phyloP scores from a whole-genome alignment of 2,329 filamentous ascomycete species.

The Mycosphaerella sp. region DNA sequence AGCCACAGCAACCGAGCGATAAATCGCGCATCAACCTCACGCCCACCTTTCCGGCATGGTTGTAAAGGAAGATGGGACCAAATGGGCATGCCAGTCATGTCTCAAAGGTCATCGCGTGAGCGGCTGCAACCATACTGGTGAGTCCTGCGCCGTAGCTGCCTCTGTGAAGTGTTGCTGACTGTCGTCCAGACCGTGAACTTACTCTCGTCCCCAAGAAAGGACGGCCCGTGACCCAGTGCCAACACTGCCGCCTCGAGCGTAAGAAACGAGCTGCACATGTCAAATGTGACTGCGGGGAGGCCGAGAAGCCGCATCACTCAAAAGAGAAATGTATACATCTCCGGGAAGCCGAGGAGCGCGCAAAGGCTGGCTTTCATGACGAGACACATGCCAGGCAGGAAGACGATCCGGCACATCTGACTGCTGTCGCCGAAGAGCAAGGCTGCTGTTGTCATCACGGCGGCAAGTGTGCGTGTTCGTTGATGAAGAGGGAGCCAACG shows the following conservation, averaged over 20 bases:
- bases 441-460: conserved; percentile 52
- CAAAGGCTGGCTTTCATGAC: conserved; percentile 28
- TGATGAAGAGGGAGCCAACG: conserved; percentile 48
- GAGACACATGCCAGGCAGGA: conserved; percentile 19
- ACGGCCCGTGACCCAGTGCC: conserved; percentile 93
- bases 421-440: conserved; percentile 35
- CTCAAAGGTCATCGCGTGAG: conserved; percentile 97
- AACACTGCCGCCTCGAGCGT: conserved; percentile 91
- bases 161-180: background rate
- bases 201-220: conserved; percentile 97
- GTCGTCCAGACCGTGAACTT: conserved; percentile 68
- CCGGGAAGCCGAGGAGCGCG: conserved; percentile 33
- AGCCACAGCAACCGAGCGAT: conserved; percentile 2
- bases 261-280: conserved; percentile 92
- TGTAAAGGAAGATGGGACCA: conserved; percentile 66
- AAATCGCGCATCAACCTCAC: conserved; percentile 14
- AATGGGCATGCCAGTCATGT: conserved; percentile 96
- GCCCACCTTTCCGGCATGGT: conserved; percentile 28
- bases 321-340: conserved; percentile 43
- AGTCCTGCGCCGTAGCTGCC: conserved; percentile 37
- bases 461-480: conserved; percentile 53
- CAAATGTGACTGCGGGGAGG: conserved; percentile 91
- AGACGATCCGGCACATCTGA: conserved; percentile 26
- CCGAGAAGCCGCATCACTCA: conserved; percentile 59
- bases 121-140: conserved; percentile 95